Evolutionary conservation across 768 basidiomycete species (phyloP), one percentile per base, ranked within the genome.

Genomic region (Tubosaeta sp.): DNA sequence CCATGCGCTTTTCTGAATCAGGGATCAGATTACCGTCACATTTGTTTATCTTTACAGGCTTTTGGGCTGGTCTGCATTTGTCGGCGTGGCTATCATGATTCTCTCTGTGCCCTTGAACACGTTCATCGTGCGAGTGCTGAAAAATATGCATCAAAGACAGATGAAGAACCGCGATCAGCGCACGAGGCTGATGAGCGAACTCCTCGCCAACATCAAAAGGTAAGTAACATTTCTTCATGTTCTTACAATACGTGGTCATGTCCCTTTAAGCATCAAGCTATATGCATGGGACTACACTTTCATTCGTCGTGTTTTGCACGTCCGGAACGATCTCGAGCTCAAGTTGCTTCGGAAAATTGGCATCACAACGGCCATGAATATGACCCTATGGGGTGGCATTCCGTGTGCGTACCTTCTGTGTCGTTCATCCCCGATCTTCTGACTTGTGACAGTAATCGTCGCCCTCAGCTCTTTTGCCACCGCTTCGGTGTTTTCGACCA

Each of bases 251-350:
- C 14, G n/a, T 4, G 2, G 3, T 12, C 44, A 32, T 16, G n/a
- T 22, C 0, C 16, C 11, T 51, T 27, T 10, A 52, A 90, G 88
- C 56, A 90, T 94, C 66, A 92, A 94, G 64, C 71, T 94, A 4
- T 95, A 95, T 67, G 90, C 89, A 3, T 98, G 95, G 95, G 95
- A 98, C 70, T 81, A 86, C 59, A 86, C 90, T 3, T 97, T 98
- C 63, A 78, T 90, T 27, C 76, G 84, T 44, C 84, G 83, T 49
- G 78, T 98, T 27, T 69, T 85, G n/a, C 75, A 81, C 19, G 87
- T 94, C 3, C 76, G 93, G 36, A 93, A 94, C 63, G 80, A 90
- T 50, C 73, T 83, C 57, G 94, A 95, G 65, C 66, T 98, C 43
- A 82, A 75, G 54, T 84, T 90, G 81, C 75, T 98, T 32, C 78